Conservation (phyloP, 371 early-diverging fungal species). For the Rozella allomycis region DNA sequence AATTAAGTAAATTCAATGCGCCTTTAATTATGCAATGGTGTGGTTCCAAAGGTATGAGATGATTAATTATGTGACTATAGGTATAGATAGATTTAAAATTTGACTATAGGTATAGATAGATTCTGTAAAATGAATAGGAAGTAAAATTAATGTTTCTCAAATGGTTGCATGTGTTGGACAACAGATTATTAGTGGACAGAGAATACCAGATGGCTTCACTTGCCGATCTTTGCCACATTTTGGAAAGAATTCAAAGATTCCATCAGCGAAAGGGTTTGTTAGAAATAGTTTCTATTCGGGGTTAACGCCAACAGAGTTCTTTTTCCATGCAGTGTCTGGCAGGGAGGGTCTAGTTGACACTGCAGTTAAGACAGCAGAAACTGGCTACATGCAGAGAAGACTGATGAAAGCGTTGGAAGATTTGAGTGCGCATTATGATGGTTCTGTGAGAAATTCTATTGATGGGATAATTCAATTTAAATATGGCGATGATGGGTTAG, state of each 20-base stretch:
- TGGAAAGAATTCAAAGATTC: conserved; percentile 62
- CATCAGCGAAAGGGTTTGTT: conserved; percentile 95
- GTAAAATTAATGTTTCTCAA: conserved; percentile 95
- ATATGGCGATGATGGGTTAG: conserved; percentile 96
- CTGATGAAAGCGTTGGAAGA: conserved; percentile 98
- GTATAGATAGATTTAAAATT: neutral
- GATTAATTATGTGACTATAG: too few relatives aligned
- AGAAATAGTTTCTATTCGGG: conserved; percentile 92
- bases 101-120: neutral
- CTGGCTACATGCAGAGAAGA: conserved; percentile 98
- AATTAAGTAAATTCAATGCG: conserved; percentile 82
- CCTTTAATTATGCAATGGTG: conserved; percentile 95
- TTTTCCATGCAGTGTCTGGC: conserved; percentile 98
- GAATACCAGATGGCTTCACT: conserved; percentile 93
- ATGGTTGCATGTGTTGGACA: conserved; percentile 99
- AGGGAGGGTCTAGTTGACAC: conserved; percentile 99
- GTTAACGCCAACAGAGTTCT: conserved; percentile 84
- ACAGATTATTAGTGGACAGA: conserved; percentile 89
- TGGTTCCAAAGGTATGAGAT: conserved; percentile 69
- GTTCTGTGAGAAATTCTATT: conserved; percentile 80
- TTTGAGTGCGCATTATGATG: conserved; percentile 80
- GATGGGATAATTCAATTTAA: conserved; percentile 87
- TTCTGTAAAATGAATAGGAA: conserved; percentile 23
- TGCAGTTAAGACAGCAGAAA: conserved; percentile 98
- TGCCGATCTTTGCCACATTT: conserved; percentile 95